Evolutionary conservation across 176 grass and related monocot genomes (phyloP), one percentile per base, ranked within the genome.

Genomic region (Secale cereale): DNA sequence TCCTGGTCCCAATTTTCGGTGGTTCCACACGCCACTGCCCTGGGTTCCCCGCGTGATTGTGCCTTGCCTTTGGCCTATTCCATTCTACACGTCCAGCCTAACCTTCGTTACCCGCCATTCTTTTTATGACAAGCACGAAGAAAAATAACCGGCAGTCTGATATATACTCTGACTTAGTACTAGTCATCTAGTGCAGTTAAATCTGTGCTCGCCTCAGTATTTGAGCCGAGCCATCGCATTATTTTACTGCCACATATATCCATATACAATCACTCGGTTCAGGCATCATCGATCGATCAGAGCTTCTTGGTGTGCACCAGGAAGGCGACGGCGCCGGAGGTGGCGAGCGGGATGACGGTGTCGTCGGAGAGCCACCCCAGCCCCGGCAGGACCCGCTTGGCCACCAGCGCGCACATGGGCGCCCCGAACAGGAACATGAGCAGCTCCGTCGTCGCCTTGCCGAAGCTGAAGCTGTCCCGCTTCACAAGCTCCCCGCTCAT

Each of bases 331-430:
- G 88, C 84, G 19, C 37, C 82, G 15, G 92, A 86, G 40, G 94
- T 97, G 48, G 86, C 87, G 1, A 66, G 19, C 3, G 92, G 90
- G 65, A 97, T 39, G 15, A 89, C 61, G 56, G 91, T 59, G 85
- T 97, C 92, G 54, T 94, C 92, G 5, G 92, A 83, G 5, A 92
- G 5, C 68, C 81, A 86, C 4, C n/a, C 74, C 3, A 78, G 79
- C 17, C 92, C 90, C 32, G 92, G 92, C 37, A 97, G 29, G 23
- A 89, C 8, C 74, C 62, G 91, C 88, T 92, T 97, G 0, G 59
- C 62, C 0, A 85, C 2, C 3, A 94, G 15, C 28, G 74, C 81
- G 69, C 46, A 67, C 1, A 89, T 39, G 32, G 94, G 92, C 6
- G 32, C 76, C 3, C 90, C 92, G 78, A 91, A 92, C 14, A 92